These are phyloP conservation scores for Striga hermonthica DNA, from an alignment of 305 asterid genomes.

Conservation along the genomic window DNA sequence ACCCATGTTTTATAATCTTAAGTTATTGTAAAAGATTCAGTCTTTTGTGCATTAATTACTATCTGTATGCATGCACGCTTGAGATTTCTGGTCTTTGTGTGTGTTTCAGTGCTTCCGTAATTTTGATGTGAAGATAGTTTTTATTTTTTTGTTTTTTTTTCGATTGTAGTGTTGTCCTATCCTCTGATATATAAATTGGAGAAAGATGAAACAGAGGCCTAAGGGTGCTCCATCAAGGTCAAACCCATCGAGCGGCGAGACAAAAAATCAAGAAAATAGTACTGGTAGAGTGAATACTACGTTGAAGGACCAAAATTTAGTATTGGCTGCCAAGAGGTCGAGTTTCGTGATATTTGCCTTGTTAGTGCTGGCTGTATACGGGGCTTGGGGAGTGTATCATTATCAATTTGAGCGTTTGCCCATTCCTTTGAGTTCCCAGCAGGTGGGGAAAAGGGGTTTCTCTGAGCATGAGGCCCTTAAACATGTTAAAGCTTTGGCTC, in stretches of 20 bases:
- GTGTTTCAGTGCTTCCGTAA: neutral
- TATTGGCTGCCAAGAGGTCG: slow-evolving; percentile 59
- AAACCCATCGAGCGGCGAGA: slow-evolving; percentile 28
- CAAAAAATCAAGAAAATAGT: slow-evolving; percentile 29
- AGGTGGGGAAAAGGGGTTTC: slow-evolving; percentile 90
- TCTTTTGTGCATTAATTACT: slow-evolving; percentile 10
- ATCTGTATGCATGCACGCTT: slow-evolving; percentile 8
- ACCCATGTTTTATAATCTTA: slow-evolving; percentile 25
- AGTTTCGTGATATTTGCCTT: slow-evolving; percentile 53
- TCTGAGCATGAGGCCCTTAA: slow-evolving; percentile 84
- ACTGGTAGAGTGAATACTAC: slow-evolving; percentile 22
- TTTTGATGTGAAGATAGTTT: slow-evolving; percentile 19
- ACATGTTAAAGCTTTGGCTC: slow-evolving; percentile 69
- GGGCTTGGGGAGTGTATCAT: slow-evolving; percentile 70
- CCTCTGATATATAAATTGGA: slow-evolving; percentile 28
- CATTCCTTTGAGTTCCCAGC: slow-evolving; percentile 49
- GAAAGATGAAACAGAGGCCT: slow-evolving; percentile 60
- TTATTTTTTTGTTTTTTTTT: neutral
- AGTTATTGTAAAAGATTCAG: slow-evolving; percentile 8
- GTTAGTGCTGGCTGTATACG: slow-evolving; percentile 61
- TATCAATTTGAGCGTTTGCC: slow-evolving; percentile 77
- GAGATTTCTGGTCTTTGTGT: slow-evolving; percentile 9
- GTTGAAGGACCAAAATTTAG: slow-evolving; percentile 33
- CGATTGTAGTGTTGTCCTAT: slow-evolving; percentile 17
- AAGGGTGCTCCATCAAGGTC: slow-evolving; percentile 42